A percentile compares a stretch with the other conserved stretches of the same genome.
These are phyloP conservation scores for Exutisphaerella laricina DNA, from an alignment of 2,329 filamentous ascomycete species.

Conservation along the genomic window DNA sequence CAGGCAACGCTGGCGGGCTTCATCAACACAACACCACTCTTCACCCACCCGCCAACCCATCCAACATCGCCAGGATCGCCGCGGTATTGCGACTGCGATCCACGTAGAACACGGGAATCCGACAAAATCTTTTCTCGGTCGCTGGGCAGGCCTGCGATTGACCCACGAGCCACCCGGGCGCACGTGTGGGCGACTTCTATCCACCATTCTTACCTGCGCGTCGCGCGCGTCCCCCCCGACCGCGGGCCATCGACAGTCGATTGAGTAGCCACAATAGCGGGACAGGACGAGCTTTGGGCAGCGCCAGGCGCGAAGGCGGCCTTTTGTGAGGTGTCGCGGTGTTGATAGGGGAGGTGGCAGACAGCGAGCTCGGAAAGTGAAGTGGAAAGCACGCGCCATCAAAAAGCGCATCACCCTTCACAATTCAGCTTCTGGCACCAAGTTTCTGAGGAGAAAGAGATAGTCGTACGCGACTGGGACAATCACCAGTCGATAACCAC, in stretches of 20 bases:
- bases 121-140: slow-evolving; percentile 20
- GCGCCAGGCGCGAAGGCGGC: slow-evolving; percentile 26
- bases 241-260: slow-evolving; percentile 19
- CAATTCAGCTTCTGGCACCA: neutral
- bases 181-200: slow-evolving; percentile 4
- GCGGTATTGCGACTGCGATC: slow-evolving; percentile 10
- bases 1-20: neutral
- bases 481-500: slow-evolving; percentile 3
- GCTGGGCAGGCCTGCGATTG: slow-evolving; percentile 31
- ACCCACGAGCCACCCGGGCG: slow-evolving; percentile 17
- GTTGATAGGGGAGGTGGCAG: slow-evolving; percentile 28
- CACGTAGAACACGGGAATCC: slow-evolving; percentile 10
- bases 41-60: slow-evolving; percentile 18
- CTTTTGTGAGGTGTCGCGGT: slow-evolving; percentile 30
- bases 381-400: slow-evolving; percentile 7
- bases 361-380: slow-evolving; percentile 6
- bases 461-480: neutral
- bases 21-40: slow-evolving; percentile 5
- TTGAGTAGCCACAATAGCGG: slow-evolving; percentile 13
- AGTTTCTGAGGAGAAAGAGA: slow-evolving; percentile 3
- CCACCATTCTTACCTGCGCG: slow-evolving; percentile 22
- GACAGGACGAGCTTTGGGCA: slow-evolving; percentile 11
- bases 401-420: slow-evolving; percentile 8
- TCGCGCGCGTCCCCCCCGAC: slow-evolving; percentile 24
- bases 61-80: slow-evolving; percentile 24